Conservation (phyloP, 2,329 filamentous ascomycete genomes). For the Alternaria dauci region DNA sequence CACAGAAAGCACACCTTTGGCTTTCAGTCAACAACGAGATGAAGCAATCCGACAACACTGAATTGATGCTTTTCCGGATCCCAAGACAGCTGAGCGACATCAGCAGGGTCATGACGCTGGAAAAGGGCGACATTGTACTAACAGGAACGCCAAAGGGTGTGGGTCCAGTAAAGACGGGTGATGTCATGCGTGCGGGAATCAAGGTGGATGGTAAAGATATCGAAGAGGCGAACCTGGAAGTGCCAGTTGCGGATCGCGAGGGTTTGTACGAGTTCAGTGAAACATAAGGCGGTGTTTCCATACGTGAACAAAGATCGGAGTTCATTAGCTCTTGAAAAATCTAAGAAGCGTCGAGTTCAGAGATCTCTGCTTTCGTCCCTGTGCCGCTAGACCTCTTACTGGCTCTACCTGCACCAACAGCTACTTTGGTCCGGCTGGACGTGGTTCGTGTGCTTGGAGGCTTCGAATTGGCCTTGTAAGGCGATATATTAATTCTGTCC, state of each 20-base stretch:
- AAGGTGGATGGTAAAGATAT: conserved; percentile 82
- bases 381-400: too few species aligned
- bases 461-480: conserved; percentile 6
- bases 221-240: conserved; percentile 83
- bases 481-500: conserved; percentile 11
- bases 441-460: not conserved
- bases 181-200: conserved; percentile 86
- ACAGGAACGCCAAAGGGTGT: conserved; percentile 99
- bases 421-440: not conserved
- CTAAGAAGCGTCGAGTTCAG: conserved; percentile 4
- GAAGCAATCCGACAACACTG: conserved; percentile 87
- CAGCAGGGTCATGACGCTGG: conserved; percentile 91
- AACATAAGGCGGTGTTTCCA: conserved; percentile 47
- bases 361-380: not conserved
- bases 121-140: conserved; percentile 89
- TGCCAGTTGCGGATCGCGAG: conserved; percentile 80
- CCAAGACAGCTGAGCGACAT: conserved; percentile 89
- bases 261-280: conserved; percentile 76
- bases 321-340: not conserved
- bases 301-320: not conserved
- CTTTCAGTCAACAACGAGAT: conserved; percentile 81
- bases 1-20: conserved; percentile 87
- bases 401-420: not conserved
- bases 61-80: conserved; percentile 92
- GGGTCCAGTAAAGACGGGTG: conserved; percentile 82